phyloP scores from a whole-genome alignment of 257 asterid species.

The Petunia axillaris region DNA sequence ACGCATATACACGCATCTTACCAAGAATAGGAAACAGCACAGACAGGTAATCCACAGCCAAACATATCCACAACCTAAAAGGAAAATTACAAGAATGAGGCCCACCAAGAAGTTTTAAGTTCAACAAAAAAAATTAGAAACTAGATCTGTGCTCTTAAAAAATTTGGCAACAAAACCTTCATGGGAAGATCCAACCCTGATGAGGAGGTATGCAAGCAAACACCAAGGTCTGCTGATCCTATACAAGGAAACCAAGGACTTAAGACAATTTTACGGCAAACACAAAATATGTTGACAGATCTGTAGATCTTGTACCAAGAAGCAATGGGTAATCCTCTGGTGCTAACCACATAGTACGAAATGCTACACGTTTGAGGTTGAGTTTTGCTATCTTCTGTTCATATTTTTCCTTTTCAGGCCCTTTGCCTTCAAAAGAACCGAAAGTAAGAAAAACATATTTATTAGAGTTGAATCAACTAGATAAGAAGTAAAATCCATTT shows the following conservation, averaged over 20 bases:
- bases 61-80: constrained; percentile 94
- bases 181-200: constrained; percentile 96
- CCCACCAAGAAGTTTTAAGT: constrained; percentile 28
- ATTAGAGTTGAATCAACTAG: neutral
- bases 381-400: constrained; percentile 80
- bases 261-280: constrained; percentile 8
- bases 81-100: constrained; percentile 26
- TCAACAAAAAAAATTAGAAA: constrained; percentile 7
- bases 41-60: constrained; percentile 97
- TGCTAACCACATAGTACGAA: constrained; percentile 94
- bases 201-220: constrained; percentile 93
- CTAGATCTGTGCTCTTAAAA: constrained; percentile 18
- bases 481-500: neutral
- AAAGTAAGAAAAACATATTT: constrained; percentile 21
- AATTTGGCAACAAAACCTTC: constrained; percentile 60
- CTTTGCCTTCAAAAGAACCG: constrained; percentile 66
- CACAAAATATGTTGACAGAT: constrained; percentile 10
- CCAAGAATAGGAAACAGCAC: constrained; percentile 99
- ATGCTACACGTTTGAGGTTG: constrained; percentile 86
- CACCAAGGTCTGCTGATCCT: constrained; percentile 97
- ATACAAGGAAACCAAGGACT: constrained; percentile 35
- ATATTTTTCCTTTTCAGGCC: constrained; percentile 96
- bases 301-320: constrained; percentile 63
- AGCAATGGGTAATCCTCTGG: constrained; percentile 97
- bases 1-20: constrained; percentile 37